These are phyloP conservation scores for Picea abies DNA, from an alignment of 83 land plant genomes.

Conservation along the genomic window DNA sequence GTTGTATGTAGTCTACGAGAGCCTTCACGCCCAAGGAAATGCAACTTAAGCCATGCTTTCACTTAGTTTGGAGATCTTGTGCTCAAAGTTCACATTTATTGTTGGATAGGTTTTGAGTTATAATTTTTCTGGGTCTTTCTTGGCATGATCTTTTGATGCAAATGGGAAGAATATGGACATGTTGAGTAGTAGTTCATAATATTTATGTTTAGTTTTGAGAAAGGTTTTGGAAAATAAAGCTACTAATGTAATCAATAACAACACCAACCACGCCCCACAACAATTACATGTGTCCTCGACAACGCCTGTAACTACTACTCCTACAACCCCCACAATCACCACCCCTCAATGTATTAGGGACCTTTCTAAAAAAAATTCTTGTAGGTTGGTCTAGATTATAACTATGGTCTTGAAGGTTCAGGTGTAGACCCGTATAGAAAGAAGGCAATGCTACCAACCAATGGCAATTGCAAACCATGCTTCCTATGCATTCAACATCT, in stretches of 20 bases:
- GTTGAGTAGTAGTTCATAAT: no score
- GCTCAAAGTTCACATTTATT: no score
- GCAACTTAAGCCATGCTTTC: no score
- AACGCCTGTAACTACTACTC: neutral
- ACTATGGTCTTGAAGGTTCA: conserved; percentile 55
- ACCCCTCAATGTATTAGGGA: neutral
- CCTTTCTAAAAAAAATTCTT: conserved; percentile 31
- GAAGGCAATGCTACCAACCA: conserved; percentile 51
- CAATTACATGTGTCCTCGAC: neutral
- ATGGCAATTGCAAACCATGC: conserved; percentile 44
- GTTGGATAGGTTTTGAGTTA: no score
- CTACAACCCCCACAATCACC: neutral
- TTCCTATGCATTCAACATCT: conserved; percentile 42
- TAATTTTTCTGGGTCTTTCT: no score
- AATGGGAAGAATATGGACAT: no score
- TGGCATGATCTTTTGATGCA: no score
- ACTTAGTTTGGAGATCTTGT: no score
- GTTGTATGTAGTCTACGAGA: no score
- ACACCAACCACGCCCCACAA: neutral
- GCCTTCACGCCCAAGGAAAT: no score
- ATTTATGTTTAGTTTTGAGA: no score
- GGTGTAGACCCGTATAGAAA: conserved; percentile 48
- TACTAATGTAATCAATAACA: neutral
- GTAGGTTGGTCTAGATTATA: conserved; percentile 64
- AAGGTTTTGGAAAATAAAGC: no score